Conservation (phyloP, 2,329 filamentous ascomycete species). For the Pleomassaria siparia region DNA sequence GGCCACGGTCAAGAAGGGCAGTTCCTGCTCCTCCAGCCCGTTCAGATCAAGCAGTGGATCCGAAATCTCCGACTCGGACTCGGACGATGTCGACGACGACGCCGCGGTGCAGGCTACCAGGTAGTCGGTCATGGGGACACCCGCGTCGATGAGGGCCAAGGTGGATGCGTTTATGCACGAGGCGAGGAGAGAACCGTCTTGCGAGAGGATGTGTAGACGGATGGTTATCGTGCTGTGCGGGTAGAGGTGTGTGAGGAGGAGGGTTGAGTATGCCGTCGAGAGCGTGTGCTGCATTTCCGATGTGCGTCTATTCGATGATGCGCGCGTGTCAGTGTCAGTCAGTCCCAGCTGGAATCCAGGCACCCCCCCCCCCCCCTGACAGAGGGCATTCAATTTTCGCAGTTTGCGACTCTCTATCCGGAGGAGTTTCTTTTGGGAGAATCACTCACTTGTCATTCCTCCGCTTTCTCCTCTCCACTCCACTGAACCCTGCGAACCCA, state of each 20-base stretch:
- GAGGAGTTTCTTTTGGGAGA: no score
- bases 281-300: conserved; percentile 81
- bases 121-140: conserved; percentile 93
- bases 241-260: conserved; percentile 84
- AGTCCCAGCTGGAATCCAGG: no score
- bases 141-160: conserved; percentile 89
- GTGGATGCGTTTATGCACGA: conserved; percentile 90
- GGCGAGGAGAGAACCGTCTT: conserved; percentile 88
- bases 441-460: conserved; percentile 74
- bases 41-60: conserved; percentile 83
- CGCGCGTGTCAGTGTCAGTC: background rate
- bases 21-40: conserved; percentile 77
- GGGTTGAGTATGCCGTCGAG: conserved; percentile 71
- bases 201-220: conserved; percentile 80
- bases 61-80: conserved; percentile 53
- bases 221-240: conserved; percentile 84
- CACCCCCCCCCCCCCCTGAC: no score
- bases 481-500: conserved; percentile 82
- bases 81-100: conserved; percentile 65
- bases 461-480: conserved; percentile 78
- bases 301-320: conserved; percentile 65
- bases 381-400: no score
- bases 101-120: conserved; percentile 86
- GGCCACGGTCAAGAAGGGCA: conserved; percentile 85
- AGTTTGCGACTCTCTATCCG: no score